These are phyloP conservation scores for Lipomyces oligophaga DNA, from an alignment of 805 yeast genomes.

Conservation along the genomic window DNA sequence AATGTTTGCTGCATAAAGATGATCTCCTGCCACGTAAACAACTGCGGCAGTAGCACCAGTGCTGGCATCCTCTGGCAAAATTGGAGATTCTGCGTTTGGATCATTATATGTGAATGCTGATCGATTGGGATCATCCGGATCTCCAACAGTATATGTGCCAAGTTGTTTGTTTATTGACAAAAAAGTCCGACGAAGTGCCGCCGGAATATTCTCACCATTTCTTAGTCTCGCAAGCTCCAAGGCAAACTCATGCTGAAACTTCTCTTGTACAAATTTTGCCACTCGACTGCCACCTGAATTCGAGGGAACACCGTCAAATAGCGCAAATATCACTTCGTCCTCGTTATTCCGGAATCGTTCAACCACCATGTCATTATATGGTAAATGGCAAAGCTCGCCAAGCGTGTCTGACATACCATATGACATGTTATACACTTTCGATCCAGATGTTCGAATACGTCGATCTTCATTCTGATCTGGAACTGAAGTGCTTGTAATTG, in stretches of 20 bases:
- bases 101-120: slow-evolving; percentile 25
- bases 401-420: slow-evolving; percentile 90
- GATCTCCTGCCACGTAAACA: slow-evolving; percentile 67
- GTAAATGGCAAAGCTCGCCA: slow-evolving; percentile 60
- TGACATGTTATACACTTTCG: slow-evolving; percentile 67
- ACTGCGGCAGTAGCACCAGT: slow-evolving; percentile 86
- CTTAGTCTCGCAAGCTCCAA: slow-evolving; percentile 55
- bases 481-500: slow-evolving; percentile 78
- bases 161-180: slow-evolving; percentile 76
- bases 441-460: slow-evolving; percentile 86
- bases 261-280: slow-evolving; percentile 69
- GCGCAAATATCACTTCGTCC: slow-evolving; percentile 72
- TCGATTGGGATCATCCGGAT: slow-evolving; percentile 22
- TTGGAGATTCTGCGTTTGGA: slow-evolving; percentile 43
- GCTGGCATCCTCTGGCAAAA: slow-evolving; percentile 62
- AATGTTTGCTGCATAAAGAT: slow-evolving; percentile 74
- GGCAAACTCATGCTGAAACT: slow-evolving; percentile 63
- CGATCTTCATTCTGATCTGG: slow-evolving; percentile 83
- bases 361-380: slow-evolving; percentile 78
- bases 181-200: slow-evolving; percentile 80
- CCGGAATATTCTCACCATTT: slow-evolving; percentile 52
- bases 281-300: slow-evolving; percentile 40
- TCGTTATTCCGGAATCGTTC: slow-evolving; percentile 84
- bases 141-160: slow-evolving; percentile 43
- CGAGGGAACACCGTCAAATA: slow-evolving; percentile 77